These are phyloP conservation scores for Komagataella populi DNA, from an alignment of 805 yeast species.

Conservation along the genomic window DNA sequence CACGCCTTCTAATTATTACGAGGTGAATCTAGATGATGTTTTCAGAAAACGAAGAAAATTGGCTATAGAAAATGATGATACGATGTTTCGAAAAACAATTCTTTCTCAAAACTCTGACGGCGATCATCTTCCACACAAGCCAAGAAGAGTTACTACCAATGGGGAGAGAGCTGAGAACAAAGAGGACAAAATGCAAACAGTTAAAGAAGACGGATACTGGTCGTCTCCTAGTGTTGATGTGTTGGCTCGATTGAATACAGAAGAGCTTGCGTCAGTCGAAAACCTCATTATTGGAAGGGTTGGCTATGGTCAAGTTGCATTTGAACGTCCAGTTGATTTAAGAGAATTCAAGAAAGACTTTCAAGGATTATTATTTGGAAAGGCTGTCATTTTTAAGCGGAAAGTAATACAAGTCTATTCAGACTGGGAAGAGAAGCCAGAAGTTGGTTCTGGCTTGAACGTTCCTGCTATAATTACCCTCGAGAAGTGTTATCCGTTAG, in stretches of 20 bases:
- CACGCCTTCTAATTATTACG: constrained; percentile 1
- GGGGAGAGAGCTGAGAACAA: constrained; percentile 1
- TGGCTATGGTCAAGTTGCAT: constrained; percentile 57
- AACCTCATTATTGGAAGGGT: constrained; percentile 58
- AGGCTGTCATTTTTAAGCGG: constrained; percentile 30
- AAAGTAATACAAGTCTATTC: constrained; percentile 49
- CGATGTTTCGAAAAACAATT: constrained; percentile 10
- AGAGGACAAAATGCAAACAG: constrained; percentile 1
- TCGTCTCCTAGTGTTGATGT: constrained; percentile 50
- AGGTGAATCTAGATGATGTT: neutral
- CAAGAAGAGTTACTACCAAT: constrained; percentile 1
- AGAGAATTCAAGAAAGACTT: constrained; percentile 32
- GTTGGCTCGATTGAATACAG: constrained; percentile 25
- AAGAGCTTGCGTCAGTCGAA: constrained; percentile 39
- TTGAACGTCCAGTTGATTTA: constrained; percentile 56
- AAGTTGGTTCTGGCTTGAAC: constrained; percentile 55
- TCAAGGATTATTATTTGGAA: constrained; percentile 21
- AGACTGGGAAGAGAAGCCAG: constrained; percentile 37
- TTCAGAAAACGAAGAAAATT: neutral
- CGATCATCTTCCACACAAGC: neutral
- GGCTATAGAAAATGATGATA: neutral
- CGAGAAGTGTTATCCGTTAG: constrained; percentile 43
- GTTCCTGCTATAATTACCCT: constrained; percentile 65
- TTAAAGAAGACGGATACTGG: constrained; percentile 40
- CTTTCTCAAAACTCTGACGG: neutral